Percentiles rank a stretch among this genome's conserved stretches.
Conservation (phyloP, 2,329 filamentous ascomycete species). For the Alternaria sp. region DNA sequence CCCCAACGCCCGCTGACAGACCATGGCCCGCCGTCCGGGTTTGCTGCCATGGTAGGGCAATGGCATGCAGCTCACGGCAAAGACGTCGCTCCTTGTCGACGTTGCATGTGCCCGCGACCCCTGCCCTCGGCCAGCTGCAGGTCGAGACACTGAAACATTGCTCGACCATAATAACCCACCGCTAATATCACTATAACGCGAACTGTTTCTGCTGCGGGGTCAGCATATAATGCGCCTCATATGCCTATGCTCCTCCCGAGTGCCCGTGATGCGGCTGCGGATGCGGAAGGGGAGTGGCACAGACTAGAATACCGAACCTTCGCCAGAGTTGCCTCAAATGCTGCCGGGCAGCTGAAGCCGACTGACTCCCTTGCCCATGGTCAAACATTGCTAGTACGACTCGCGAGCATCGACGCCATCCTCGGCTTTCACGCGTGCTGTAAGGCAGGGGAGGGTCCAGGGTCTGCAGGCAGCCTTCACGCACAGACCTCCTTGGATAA, state of each 20-base stretch:
- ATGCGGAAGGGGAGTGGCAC: background rate
- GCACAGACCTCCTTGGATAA: conserved; percentile 4
- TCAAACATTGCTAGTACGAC: background rate
- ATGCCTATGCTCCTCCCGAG: background rate
- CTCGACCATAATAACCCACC: conserved; percentile 13
- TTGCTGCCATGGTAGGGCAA: conserved; percentile 9
- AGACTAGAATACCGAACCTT: background rate
- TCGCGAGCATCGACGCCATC: background rate
- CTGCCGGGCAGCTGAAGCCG: background rate
- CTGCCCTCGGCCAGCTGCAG: conserved; percentile 10
- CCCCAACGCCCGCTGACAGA: background rate
- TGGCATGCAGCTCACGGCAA: conserved; percentile 1
- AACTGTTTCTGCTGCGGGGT: conserved; percentile 19
- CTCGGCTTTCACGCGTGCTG: background rate
- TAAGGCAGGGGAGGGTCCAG: background rate
- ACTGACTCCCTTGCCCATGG: background rate
- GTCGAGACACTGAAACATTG: conserved; percentile 19
- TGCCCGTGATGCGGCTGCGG: background rate
- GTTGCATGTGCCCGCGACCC: conserved; percentile 3
- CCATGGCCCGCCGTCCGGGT: background rate
- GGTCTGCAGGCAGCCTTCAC: background rate
- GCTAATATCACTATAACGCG: conserved; percentile 14
- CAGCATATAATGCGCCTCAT: background rate
- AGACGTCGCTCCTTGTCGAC: background rate
- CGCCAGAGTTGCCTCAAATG: conserved; percentile 3